Conservation (phyloP, 1,284 basidiomycete species). For the Exobasidium cylindrosporum region DNA sequence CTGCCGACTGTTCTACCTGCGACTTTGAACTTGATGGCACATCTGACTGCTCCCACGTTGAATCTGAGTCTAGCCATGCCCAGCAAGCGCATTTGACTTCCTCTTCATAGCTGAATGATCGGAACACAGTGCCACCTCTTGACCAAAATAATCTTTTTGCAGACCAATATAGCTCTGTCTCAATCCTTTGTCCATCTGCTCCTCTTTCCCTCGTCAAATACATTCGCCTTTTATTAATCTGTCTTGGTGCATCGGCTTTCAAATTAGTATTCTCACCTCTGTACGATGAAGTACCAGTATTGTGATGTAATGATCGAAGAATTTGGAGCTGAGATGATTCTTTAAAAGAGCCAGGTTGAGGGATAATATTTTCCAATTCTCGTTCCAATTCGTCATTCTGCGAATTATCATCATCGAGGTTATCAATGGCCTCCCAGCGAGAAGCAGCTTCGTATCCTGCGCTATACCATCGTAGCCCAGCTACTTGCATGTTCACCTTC, state of each 20-base stretch:
- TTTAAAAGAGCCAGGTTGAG: not conserved
- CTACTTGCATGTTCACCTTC: not conserved
- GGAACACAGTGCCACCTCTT: slow-evolving; percentile 25
- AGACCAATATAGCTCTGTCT: slow-evolving; percentile 34
- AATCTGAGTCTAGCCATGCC: slow-evolving; percentile 26
- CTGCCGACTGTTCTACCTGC: no score
- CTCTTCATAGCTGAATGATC: slow-evolving; percentile 30
- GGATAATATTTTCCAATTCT: not conserved
- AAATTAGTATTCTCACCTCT: not conserved
- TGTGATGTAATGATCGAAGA: not conserved
- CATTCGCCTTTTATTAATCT: not conserved
- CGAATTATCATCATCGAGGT: not conserved
- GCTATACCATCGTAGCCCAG: not conserved
- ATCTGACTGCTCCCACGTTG: not conserved
- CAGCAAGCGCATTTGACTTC: slow-evolving; percentile 38
- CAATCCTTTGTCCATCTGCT: not conserved
- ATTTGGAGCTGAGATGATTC: not conserved
- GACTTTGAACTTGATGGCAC: not conserved
- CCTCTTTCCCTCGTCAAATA: not conserved
- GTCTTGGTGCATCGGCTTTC: not conserved
- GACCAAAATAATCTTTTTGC: slow-evolving; percentile 32
- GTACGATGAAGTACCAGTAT: no score
- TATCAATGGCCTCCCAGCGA: not conserved
- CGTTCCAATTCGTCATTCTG: not conserved
- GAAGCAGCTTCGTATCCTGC: not conserved